phyloP scores from a whole-genome alignment of 495 filamentous ascomycete species.

The Penicillium lividum region DNA sequence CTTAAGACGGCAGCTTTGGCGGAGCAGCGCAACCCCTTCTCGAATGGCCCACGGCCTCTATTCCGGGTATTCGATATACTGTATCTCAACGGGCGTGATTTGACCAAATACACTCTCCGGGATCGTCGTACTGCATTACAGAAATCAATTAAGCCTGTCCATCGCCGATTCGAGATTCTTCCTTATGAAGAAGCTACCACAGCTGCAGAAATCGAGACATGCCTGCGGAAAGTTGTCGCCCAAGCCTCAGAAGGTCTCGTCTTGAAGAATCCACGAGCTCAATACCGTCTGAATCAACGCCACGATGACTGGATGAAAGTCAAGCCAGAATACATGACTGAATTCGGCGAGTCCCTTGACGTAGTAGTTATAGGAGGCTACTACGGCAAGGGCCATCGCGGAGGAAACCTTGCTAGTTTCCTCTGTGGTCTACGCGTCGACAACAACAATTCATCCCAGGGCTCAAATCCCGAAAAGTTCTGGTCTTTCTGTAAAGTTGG shows the following conservation, averaged over 20 bases:
- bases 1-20: constrained; percentile 88
- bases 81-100: constrained; percentile 74
- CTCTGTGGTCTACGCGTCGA: constrained; percentile 82
- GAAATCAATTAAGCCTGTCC: constrained; percentile 61
- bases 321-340: constrained; percentile 97
- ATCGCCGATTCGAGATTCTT: constrained; percentile 82
- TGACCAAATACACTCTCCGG: constrained; percentile 80
- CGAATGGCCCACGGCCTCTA: constrained; percentile 73
- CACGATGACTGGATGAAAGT: constrained; percentile 99
- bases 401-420: constrained; percentile 81
- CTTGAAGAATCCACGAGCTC: constrained; percentile 87
- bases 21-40: constrained; percentile 75
- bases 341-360: constrained; percentile 92
- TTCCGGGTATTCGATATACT: constrained; percentile 89
- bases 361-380: constrained; percentile 89
- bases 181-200: constrained; percentile 65
- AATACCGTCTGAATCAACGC: constrained; percentile 84
- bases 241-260: constrained; percentile 91
- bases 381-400: constrained; percentile 82
- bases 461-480: constrained; percentile 67
- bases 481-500: constrained; percentile 96
- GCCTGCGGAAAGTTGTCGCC: constrained; percentile 79
- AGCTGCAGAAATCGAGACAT: constrained; percentile 71
- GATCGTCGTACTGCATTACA: constrained; percentile 79
- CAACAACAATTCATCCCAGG: constrained; percentile 55